These are phyloP conservation scores for Exserohilum rostratum DNA, from an alignment of 2,329 filamentous ascomycete genomes.

Conservation along the genomic window DNA sequence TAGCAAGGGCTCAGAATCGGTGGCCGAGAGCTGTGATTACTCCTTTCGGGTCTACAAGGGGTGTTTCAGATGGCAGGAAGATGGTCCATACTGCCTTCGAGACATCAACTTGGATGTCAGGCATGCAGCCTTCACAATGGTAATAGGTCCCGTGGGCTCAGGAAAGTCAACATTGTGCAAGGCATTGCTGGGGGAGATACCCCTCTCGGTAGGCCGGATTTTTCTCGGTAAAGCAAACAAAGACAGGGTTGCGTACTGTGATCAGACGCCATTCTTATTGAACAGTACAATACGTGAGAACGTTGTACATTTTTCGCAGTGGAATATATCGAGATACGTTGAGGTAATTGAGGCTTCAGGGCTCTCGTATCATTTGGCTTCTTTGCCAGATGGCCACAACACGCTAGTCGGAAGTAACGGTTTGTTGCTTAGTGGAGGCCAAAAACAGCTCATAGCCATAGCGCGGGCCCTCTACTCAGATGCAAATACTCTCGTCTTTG, in stretches of 20 bases:
- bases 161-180: slow-evolving; percentile 47
- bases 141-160: slow-evolving; percentile 35
- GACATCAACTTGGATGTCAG: too few species aligned
- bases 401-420: neutral
- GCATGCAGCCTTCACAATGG: slow-evolving; percentile 32
- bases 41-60: too few species aligned
- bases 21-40: too few species aligned
- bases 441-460: neutral
- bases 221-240: too few species aligned
- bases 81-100: too few species aligned
- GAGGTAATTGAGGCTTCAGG: slow-evolving; percentile 17
- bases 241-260: slow-evolving; percentile 50
- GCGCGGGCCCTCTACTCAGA: neutral
- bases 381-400: neutral
- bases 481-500: slow-evolving; percentile 51
- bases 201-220: slow-evolving; percentile 32
- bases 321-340: slow-evolving; percentile 15
- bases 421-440: neutral
- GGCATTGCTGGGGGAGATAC: slow-evolving; percentile 44
- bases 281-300: slow-evolving; percentile 21
- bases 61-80: too few species aligned
- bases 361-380: neutral
- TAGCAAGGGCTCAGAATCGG: too few species aligned
- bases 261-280: slow-evolving; percentile 42
- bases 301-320: slow-evolving; percentile 12